Conservation (phyloP, 2,329 filamentous ascomycete species). For the Phoma sp. region DNA sequence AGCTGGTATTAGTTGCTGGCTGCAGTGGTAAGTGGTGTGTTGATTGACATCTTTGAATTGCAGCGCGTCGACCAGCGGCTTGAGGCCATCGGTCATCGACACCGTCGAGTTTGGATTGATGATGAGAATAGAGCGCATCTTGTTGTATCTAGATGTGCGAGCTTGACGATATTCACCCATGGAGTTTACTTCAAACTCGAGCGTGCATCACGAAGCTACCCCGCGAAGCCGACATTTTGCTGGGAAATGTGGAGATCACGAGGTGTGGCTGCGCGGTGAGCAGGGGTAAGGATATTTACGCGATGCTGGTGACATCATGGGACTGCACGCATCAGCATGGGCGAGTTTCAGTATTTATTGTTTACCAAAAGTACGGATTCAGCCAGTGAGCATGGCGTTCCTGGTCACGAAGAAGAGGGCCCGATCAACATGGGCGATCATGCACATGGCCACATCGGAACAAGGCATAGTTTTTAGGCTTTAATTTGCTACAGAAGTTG, state of each 20-base stretch:
- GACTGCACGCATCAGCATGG: not conserved
- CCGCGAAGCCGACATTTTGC: constrained; percentile 19
- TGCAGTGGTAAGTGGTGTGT: constrained; percentile 33
- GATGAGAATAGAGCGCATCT: constrained; percentile 64
- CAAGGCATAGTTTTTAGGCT: no score
- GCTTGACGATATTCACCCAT: constrained; percentile 38
- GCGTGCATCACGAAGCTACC: constrained; percentile 12
- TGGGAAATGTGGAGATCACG: constrained; percentile 10
- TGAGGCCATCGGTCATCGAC: constrained; percentile 73
- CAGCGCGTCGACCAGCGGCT: constrained; percentile 55
- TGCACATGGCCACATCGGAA: no score
- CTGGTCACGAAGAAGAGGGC: not conserved
- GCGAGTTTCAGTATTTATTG: not conserved
- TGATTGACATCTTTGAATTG: constrained; percentile 52
- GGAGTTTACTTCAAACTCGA: constrained; percentile 4
- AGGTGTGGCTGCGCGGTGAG: constrained; percentile 9
- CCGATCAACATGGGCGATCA: no score
- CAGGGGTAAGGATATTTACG: constrained; percentile 7
- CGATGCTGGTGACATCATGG: constrained; percentile 17
- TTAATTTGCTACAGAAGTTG: no score
- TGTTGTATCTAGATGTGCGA: constrained; percentile 29
- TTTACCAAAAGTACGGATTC: not conserved
- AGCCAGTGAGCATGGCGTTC: not conserved
- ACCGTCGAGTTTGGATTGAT: constrained; percentile 80
- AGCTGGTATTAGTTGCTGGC: constrained; percentile 51